Conservation (phyloP, 148 eudicot genomes). For the Persicaria tinctoria region DNA sequence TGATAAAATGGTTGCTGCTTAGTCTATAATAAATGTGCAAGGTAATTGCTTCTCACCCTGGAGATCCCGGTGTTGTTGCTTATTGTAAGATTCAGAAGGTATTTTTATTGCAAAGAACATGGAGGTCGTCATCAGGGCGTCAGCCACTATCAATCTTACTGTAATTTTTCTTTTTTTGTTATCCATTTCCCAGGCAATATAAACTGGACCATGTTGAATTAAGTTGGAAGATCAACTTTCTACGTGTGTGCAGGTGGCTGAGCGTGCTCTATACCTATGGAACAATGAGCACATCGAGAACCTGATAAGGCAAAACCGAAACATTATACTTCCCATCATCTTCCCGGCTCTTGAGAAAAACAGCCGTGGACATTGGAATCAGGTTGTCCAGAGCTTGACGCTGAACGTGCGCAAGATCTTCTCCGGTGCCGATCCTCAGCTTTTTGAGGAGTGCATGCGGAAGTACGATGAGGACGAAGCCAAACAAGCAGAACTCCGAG, state of each 20-base stretch:
- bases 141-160: neutral
- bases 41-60: neutral
- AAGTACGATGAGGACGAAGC: constrained; percentile 39
- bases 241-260: constrained; percentile 30
- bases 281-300: constrained; percentile 41
- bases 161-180: neutral
- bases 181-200: neutral
- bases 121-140: neutral
- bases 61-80: neutral
- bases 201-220: neutral
- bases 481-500: constrained; percentile 21
- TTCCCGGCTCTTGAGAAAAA: constrained; percentile 38
- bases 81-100: neutral
- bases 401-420: constrained; percentile 37
- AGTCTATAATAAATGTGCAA: neutral
- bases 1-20: neutral
- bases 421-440: constrained; percentile 32
- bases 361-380: constrained; percentile 37
- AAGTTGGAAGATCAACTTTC: neutral
- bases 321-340: constrained; percentile 36
- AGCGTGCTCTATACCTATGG: constrained; percentile 40
- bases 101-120: neutral
- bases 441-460: constrained; percentile 30
- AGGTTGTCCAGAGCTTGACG: constrained; percentile 41
- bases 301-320: constrained; percentile 36